Evolutionary conservation across 2,329 filamentous ascomycete species (phyloP), one percentile per base, ranked within the genome.

Genomic region (Aspergillus novofumigatus): DNA sequence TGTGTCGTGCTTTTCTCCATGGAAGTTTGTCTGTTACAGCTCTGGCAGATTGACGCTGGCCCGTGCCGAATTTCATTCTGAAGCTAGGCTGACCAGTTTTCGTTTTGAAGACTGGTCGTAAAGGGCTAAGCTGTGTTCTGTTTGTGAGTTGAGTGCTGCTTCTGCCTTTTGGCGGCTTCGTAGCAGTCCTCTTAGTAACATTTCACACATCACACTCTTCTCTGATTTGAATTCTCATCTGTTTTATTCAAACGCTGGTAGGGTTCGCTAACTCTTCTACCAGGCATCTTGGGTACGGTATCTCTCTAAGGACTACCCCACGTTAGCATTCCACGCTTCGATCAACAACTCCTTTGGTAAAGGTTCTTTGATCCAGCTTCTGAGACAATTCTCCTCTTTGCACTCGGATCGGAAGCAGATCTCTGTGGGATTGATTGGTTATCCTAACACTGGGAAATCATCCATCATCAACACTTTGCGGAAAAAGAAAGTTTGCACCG

Each of bases 141-240:
- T 91, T 83, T 89, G 67, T 91, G 93, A 97, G 94, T 97, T 97
- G 94, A 97, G 89, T 81, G 81, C 85, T 86, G 84, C 84, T 85
- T 84, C 84, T 82, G 78, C 83, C 80, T 73, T 74, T 72, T 71
- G 82, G 82, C 79, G 76, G 79, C 78, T 77, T 78, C 78, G 70
- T 92, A 86, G 89, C 85, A 85, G 84, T 84, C 82, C 90, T 97
- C 94, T 96, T 99, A 99, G 94, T 97, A 89, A 91, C 89, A 90
- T 90, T 88, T 89, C 92, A 93, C 84, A 99, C 88, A 92, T 86
- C 53, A 35, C 52, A 8, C 52, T 60, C 54, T 44, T 66, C n/a
- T 50, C 41, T 57, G 7, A 6, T 59, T 53, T 53, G 20, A 67
- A 60, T 80, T 82, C 79, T 57, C 65, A 62, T 60, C 55, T 77